Conservation (phyloP, 2,329 filamentous ascomycete species). For the Colletotrichum aenigma region DNA sequence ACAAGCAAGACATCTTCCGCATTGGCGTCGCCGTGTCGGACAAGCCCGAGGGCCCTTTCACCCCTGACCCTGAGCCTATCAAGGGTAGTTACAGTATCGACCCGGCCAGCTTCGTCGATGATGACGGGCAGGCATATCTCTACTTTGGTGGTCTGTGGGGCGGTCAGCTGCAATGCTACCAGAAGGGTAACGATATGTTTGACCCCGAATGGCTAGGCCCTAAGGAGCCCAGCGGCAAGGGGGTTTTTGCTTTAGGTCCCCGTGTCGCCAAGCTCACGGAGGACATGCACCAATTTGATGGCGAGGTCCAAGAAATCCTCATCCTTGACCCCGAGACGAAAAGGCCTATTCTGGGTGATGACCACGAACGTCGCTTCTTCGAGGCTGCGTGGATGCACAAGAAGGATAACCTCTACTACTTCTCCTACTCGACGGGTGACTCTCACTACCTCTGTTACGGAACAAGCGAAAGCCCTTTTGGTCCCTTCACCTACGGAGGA, state of each 20-base stretch:
- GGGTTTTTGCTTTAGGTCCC: constrained; percentile 64
- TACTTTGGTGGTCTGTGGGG: constrained; percentile 86
- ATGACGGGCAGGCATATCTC: constrained; percentile 40
- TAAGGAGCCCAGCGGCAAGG: constrained; percentile 62
- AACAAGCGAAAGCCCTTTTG: constrained; percentile 65
- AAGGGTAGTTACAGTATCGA: constrained; percentile 77
- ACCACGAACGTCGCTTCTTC: constrained; percentile 79
- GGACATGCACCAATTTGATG: constrained; percentile 69
- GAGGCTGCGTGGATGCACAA: constrained; percentile 84
- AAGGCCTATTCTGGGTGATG: constrained; percentile 63
- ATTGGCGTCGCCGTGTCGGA: constrained; percentile 74
- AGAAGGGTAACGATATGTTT: constrained; percentile 56
- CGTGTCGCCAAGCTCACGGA: constrained; percentile 67
- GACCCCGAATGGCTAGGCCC: constrained; percentile 58
- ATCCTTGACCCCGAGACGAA: constrained; percentile 69
- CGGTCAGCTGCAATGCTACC: constrained; percentile 80
- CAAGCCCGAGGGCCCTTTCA: constrained; percentile 72
- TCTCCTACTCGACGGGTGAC: constrained; percentile 80
- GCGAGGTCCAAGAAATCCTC: constrained; percentile 60
- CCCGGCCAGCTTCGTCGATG: constrained; percentile 75
- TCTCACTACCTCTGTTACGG: constrained; percentile 77
- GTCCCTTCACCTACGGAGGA: constrained; percentile 76
- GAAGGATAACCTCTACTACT: constrained; percentile 72
- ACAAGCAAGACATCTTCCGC: constrained; percentile 72
- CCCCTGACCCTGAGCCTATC: constrained; percentile 67